Base-by-base conservation (phyloP, 1,284 basidiomycete genomes). In the Pholiota adiposa region DNA sequence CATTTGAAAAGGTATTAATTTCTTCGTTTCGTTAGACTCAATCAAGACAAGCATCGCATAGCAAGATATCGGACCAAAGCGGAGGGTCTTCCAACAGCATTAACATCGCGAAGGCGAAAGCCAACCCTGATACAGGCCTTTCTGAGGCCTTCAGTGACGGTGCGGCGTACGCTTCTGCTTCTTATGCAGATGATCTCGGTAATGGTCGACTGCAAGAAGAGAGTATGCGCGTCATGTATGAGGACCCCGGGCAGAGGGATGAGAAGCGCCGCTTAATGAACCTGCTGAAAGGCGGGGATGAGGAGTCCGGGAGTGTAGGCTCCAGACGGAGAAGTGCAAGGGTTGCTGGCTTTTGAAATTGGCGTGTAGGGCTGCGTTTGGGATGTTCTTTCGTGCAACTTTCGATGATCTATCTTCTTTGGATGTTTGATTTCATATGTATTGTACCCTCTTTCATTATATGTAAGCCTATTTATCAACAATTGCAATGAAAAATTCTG, bases 201-300 rank as follows among this genome's bases (percentile, higher is more conserved):
- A 59, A 38, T 33, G 38, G 46, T 58, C 60, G 21, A 58, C 56
- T 54, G 48, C 48, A 31, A 38, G 82, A 84, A 18, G 78, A 81
- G 65, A 80, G 79, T 67, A 68, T 83, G 71, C 76, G 80, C 11
- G 85, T 90, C 21, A 81, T 79, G 58, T 92, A 90, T 63, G 87
- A 89, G 68, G 89, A 90, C 69, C 86, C 87, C 0, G 80, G 71
- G 18, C 84, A 89, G 73, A 73, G 73, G 34, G 82, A 79, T 49
- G 87, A 89, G 72, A 80, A 80, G 70, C 75, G 77, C 63, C 75
- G 80, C 65, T 67, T 80, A 53, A 73, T 79, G 73, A 73, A 65
- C 46, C 52, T 79, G 59, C 59, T 79, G 34, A 75, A 72, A 57
- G 61, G 38, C 25, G 31, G 27, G 14, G 55, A 54, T 43, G 55